phyloP scores from a whole-genome alignment of 495 filamentous ascomycete genomes.

The Xylaria intraflava region DNA sequence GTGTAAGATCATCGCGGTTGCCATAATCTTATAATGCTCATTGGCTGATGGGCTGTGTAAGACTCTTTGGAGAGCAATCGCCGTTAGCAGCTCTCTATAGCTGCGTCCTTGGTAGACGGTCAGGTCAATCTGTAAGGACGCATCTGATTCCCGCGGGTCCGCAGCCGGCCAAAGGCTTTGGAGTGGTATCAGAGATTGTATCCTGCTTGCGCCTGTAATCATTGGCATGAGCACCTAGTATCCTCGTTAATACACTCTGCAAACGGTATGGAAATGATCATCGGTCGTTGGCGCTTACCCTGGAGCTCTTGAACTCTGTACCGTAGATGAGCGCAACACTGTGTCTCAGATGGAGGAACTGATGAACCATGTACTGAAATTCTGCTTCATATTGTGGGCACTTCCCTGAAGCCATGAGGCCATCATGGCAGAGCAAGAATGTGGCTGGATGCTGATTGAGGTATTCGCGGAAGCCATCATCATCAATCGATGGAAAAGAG shows the following conservation, averaged over 20 bases:
- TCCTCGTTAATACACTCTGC: background rate
- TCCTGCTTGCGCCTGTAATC: background rate
- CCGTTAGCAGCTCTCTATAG: conserved; percentile 3
- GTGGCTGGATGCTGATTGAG: conserved; percentile 46
- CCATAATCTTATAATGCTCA: background rate
- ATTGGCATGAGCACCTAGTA: conserved; percentile 11
- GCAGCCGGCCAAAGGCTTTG: background rate
- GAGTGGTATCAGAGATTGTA: background rate
- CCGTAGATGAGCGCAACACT: conserved; percentile 24
- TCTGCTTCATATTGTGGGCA: conserved; percentile 1
- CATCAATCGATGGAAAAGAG: conserved; percentile 41
- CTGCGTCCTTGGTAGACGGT: conserved; percentile 1
- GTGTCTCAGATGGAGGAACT: conserved; percentile 13
- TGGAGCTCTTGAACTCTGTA: conserved; percentile 27
- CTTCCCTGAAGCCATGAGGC: background rate
- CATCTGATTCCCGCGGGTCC: background rate
- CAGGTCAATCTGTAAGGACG: background rate
- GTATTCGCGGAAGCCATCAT: conserved; percentile 46
- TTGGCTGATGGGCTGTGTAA: background rate
- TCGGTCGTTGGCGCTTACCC: conserved; percentile 8
- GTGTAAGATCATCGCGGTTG: conserved; percentile 1
- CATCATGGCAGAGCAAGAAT: conserved; percentile 62
- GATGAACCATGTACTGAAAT: conserved; percentile 10
- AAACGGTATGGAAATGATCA: background rate
- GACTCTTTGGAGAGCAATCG: background rate